Percentiles rank a stretch among this genome's conserved stretches.
Conservation (phyloP, 176 grass and related monocot species). For the Aegilops speltoides region DNA sequence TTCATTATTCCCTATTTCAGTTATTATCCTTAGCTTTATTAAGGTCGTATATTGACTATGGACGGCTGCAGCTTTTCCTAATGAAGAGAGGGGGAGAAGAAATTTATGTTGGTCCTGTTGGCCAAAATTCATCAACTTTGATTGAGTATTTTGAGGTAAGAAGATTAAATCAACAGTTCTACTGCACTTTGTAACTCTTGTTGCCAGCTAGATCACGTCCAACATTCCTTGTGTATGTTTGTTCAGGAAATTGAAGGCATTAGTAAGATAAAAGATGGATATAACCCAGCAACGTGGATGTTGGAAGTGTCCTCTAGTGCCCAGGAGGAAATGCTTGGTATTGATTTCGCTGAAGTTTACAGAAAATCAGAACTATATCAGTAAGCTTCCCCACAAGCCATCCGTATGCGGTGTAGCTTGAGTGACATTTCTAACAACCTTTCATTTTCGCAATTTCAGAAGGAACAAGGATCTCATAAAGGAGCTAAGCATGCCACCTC, state of each 20-base stretch:
- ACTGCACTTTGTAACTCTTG: background rate
- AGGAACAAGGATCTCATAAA: conserved; percentile 72
- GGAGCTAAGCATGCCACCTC: conserved; percentile 57
- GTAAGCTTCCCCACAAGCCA: conserved; percentile 36
- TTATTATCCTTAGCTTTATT: conserved; percentile 18
- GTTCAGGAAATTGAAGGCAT: conserved; percentile 59
- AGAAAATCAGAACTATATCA: conserved; percentile 62
- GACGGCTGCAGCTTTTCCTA: conserved; percentile 67
- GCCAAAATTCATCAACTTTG: conserved; percentile 68
- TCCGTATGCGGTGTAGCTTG: conserved; percentile 16
- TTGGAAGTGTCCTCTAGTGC: conserved; percentile 65
- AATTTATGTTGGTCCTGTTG: conserved; percentile 87
- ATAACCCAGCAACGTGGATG: conserved; percentile 95
- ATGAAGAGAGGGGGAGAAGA: conserved; percentile 97
- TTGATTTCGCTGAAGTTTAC: conserved; percentile 68
- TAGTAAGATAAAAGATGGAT: conserved; percentile 69
- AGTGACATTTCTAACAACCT: conserved; percentile 4
- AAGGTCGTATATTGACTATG: conserved; percentile 10
- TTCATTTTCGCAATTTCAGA: conserved; percentile 50
- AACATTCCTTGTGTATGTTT: conserved; percentile 21
- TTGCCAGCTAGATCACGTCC: background rate
- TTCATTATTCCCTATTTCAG: conserved; percentile 16
- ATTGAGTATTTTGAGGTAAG: conserved; percentile 93
- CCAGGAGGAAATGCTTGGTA: conserved; percentile 63
- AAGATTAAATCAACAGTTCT: conserved; percentile 10